Base-by-base conservation (phyloP, 2,329 filamentous ascomycete genomes). In the Monosporascus ibericus region DNA sequence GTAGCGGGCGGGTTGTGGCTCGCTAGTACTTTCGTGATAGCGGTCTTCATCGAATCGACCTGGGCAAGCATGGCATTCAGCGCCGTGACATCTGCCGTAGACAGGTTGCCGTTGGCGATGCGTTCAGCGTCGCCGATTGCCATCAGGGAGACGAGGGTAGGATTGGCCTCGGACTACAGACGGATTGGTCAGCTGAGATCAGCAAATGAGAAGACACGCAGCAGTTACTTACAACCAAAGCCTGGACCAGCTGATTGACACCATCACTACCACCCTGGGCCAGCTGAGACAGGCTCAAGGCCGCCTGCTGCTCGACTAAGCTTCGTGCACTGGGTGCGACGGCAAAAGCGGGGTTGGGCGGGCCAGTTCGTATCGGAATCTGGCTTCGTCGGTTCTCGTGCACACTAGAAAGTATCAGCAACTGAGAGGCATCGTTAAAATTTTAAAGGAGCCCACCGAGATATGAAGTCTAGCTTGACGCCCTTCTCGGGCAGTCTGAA, bases 391-490 rank as follows among this genome's bases (percentile, higher is more conserved):
- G 65, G 34, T 63, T 63, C 44, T 63, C 48, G 17, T 63, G 67
- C 38, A 67, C 58, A 47, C 70, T 73, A 47, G 15, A 50, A 53
- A 44, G 42, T 18, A 52, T 61, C 51, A 61, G 55, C 46, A 52
- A 42, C n/a, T 15, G 17, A 42, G 5, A 15, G 22, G 58, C 24
- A 48, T 17, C 18, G 5, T 42, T 18, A 27, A 20, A 34, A 34
- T 5, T 15, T 24, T 3, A 20, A 20, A 25, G 34, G 44, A 36
- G 73, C 79, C 69, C 68, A 84, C 80, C 77, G 75, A 54, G 80
- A 74, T 48, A 95, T 82, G 67, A 96, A 91, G 64, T 90, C 85
- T 14, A 85, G 75, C 62, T 87, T 79, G 59, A 91, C 76, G 37
- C 84, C 84, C 61, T 76, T 76, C 55, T 83, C 83, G 0, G 81